These are phyloP conservation scores for Ceriops zippeliana DNA, from an alignment of 345 rosid genomes.

Conservation along the genomic window DNA sequence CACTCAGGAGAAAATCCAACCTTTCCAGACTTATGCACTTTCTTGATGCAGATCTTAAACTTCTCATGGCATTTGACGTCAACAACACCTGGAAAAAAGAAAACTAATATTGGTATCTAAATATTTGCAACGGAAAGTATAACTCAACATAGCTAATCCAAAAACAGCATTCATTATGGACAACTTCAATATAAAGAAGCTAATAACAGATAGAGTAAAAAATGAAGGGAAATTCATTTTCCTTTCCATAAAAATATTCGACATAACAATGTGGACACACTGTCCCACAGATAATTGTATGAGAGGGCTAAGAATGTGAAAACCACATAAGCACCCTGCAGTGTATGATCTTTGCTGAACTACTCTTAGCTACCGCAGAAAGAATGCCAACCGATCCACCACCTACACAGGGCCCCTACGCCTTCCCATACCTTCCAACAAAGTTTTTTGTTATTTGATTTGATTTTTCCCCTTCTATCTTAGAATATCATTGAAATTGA, in stretches of 20 bases:
- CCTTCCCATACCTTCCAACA: too few species aligned
- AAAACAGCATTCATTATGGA: neutral
- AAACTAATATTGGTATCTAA: neutral
- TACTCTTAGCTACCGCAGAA: too few species aligned
- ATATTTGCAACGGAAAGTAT: neutral
- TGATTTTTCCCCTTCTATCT: too few species aligned
- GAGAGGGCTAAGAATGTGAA: too few species aligned
- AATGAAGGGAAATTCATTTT: neutral
- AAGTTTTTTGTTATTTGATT: too few species aligned
- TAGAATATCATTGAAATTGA: too few species aligned
- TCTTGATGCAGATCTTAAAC: constrained; percentile 67
- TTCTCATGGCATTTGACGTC: constrained; percentile 64
- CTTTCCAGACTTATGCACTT: constrained; percentile 52
- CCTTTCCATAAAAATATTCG: neutral
- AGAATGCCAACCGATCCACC: too few species aligned
- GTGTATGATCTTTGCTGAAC: too few species aligned
- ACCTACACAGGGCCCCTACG: too few species aligned
- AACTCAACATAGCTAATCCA: neutral
- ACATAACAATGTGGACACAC: too few species aligned
- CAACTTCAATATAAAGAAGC: neutral
- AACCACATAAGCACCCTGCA: too few species aligned
- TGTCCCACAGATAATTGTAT: too few species aligned
- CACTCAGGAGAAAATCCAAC: constrained; percentile 65
- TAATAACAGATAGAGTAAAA: neutral
- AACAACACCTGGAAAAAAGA: constrained; percentile 46